Conservation (phyloP, 1,284 basidiomycete genomes). For the Gomphus bonarii region DNA sequence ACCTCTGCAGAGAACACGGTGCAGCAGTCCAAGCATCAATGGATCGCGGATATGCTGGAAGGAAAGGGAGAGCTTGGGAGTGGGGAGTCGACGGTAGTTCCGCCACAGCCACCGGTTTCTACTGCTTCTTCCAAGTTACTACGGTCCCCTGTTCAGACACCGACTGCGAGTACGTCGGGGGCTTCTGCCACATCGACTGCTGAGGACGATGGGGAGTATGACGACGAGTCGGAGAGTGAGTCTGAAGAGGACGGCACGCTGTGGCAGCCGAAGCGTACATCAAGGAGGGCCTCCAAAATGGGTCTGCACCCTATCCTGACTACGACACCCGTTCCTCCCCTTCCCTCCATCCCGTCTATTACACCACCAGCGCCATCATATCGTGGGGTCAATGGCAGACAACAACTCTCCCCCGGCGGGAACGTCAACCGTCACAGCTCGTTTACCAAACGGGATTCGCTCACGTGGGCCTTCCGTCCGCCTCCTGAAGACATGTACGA, state of each 20-base stretch:
- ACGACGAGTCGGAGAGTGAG: background rate
- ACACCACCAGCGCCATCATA: slow-evolving; percentile 16
- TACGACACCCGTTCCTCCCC: slow-evolving; percentile 6
- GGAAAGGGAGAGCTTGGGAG: background rate
- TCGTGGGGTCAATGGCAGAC: slow-evolving; percentile 17
- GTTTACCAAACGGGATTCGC: slow-evolving; percentile 48
- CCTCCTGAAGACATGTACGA: slow-evolving; percentile 92
- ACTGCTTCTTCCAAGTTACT: background rate
- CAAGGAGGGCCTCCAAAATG: slow-evolving; percentile 13
- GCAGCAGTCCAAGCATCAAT: slow-evolving; percentile 26
- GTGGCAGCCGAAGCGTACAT: slow-evolving; percentile 23
- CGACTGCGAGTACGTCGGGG: background rate
- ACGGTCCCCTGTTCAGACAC: too few relatives aligned
- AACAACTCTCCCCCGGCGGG: slow-evolving; percentile 22
- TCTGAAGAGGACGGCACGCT: slow-evolving; percentile 15
- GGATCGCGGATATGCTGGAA: slow-evolving; percentile 16
- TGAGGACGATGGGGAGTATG: background rate
- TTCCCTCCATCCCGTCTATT: slow-evolving; percentile 14
- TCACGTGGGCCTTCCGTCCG: slow-evolving; percentile 81
- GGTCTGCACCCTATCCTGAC: slow-evolving; percentile 16
- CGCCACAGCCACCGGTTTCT: background rate
- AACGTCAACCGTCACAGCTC: slow-evolving; percentile 35
- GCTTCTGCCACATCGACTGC: background rate
- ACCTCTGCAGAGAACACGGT: slow-evolving; percentile 26
- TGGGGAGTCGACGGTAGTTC: background rate